Conservation (phyloP, 106 monocot genomes). For the Apostasia shenzhenica region DNA sequence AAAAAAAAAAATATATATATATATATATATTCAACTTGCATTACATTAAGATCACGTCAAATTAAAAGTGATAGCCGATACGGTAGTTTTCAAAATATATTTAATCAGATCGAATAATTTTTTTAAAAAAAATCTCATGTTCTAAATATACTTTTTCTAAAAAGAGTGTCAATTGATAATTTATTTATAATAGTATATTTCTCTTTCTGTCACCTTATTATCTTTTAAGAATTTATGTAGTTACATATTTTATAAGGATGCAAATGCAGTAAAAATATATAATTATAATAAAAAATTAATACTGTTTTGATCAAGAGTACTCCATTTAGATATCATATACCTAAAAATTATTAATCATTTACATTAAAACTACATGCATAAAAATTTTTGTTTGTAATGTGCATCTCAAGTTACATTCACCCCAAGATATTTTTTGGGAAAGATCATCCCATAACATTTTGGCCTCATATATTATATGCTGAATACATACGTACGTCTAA, state of each 20-base stretch:
- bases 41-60: neutral
- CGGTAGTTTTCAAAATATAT: neutral
- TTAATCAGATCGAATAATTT: neutral
- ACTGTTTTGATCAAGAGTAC: neutral
- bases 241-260: neutral
- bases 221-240: no score
- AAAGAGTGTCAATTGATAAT: neutral
- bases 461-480: conserved; percentile 12
- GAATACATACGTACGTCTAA: conserved; percentile 14
- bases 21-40: neutral
- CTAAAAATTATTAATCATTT: conserved; percentile 11
- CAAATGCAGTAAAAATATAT: neutral
- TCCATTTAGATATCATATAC: conserved; percentile 4
- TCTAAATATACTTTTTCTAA: neutral
- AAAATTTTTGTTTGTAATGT: neutral
- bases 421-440: neutral
- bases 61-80: neutral
- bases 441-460: neutral
- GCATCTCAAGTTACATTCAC: conserved; percentile 9
- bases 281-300: neutral
- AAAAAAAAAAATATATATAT: no score
- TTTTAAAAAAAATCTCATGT: no score
- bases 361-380: neutral
- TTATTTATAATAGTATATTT: neutral
- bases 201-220: neutral